Evolutionary conservation across 805 yeast species (phyloP).

Genomic region (Saccharomycopsis schoenii): DNA sequence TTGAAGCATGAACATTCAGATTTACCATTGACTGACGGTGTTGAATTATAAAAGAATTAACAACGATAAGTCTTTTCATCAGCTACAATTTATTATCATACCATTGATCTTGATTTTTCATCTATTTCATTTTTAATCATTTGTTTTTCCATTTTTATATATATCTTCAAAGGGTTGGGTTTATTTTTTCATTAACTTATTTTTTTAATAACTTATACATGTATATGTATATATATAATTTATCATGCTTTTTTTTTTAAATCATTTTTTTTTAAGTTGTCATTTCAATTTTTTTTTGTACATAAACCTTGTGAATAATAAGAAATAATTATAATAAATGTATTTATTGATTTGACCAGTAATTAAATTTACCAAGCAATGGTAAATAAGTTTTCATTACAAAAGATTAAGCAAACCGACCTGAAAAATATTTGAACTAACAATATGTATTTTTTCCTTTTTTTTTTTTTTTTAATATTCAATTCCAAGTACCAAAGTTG

Average conservation of each 20-base stretch:
- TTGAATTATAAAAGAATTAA: conserved; percentile 10
- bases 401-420: too few species aligned
- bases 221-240: not conserved
- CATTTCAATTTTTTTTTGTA: not conserved
- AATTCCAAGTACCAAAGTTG: conserved; percentile 39
- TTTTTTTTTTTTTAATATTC: too few species aligned
- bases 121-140: not conserved
- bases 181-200: not conserved
- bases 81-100: not conserved
- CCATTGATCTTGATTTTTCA: not conserved
- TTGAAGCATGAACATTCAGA: conserved; percentile 18
- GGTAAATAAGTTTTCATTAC: too few species aligned
- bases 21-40: conserved; percentile 16
- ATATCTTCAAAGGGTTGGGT: not conserved
- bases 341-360: too few species aligned
- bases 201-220: not conserved
- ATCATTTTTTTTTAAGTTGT: not conserved
- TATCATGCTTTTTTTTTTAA: not conserved
- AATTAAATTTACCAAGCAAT: too few species aligned
- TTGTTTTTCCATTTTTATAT: not conserved
- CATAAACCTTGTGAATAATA: not conserved
- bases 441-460: too few species aligned
- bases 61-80: not conserved
- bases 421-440: too few species aligned
- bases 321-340: too few species aligned